A percentile compares a stretch with the other conserved stretches of the same genome.
These are phyloP conservation scores for Aspergillus cavernicola DNA, from an alignment of 495 filamentous ascomycete species.

Conservation along the genomic window DNA sequence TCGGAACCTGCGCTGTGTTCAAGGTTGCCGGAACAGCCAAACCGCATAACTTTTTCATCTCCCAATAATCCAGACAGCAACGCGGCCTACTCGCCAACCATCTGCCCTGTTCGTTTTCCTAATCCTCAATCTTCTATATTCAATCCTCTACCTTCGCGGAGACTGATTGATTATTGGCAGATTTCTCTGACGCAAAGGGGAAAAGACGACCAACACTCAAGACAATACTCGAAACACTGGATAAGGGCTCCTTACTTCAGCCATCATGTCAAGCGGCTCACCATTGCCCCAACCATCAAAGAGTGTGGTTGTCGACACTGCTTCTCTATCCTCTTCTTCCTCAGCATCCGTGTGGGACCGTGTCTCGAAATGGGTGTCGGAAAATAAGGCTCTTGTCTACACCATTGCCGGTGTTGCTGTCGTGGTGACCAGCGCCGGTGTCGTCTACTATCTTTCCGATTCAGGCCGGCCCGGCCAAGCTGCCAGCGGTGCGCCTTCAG, in stretches of 20 bases:
- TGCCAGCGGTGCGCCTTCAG: slow-evolving; percentile 21
- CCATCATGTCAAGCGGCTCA: slow-evolving; percentile 43
- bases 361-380: slow-evolving; percentile 85
- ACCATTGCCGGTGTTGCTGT: slow-evolving; percentile 92
- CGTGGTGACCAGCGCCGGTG: slow-evolving; percentile 83
- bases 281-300: slow-evolving; percentile 36
- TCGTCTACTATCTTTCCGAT: slow-evolving; percentile 78
- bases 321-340: slow-evolving; percentile 46
- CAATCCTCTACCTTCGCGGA: neutral
- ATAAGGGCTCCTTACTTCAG: slow-evolving; percentile 19
- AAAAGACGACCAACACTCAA: slow-evolving; percentile 2
- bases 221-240: slow-evolving; percentile 5
- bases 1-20: slow-evolving; percentile 22
- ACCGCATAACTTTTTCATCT: slow-evolving; percentile 31
- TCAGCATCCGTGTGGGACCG: slow-evolving; percentile 80
- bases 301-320: slow-evolving; percentile 48
- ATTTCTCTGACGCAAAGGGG: slow-evolving; percentile 10
- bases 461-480: slow-evolving; percentile 29
- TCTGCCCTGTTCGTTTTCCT: slow-evolving; percentile 18
- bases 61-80: slow-evolving; percentile 18
- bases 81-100: slow-evolving; percentile 22
- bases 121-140: neutral
- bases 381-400: slow-evolving; percentile 92
- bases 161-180: slow-evolving; percentile 6
- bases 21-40: slow-evolving; percentile 16